Base-by-base conservation (phyloP, 2,329 filamentous ascomycete genomes). In the Venturia oleaginea region DNA sequence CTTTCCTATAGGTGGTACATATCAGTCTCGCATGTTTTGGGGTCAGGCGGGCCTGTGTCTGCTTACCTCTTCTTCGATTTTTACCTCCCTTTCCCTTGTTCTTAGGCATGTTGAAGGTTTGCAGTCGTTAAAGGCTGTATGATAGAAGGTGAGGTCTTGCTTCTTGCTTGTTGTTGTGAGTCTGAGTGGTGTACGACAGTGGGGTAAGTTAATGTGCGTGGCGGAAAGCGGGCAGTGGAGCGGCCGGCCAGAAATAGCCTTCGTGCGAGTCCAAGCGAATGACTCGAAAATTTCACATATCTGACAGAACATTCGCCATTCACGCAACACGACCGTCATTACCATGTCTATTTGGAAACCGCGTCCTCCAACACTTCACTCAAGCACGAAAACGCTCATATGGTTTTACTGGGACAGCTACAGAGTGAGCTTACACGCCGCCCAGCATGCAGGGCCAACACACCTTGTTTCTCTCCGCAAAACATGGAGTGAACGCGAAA, bases 61-160 rank as follows among this genome's bases (percentile, higher is more conserved):
- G 96, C 89, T 97, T 97, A 81, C 93, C 93, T 82, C 94, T 87
- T 86, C 93, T 89, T 80, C 93, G 84, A 82, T 97, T 97, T 86
- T 97, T 97, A 82, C 93, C 93, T 79, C 93, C 93, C 91, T 96
- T 97, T 92, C 92, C 92, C 88, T 97, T 97, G 79, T 97, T 97
- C 91, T 97, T 97, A 75, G 92, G 92, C 92, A 97, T 97, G 68
- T 79, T 87, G 79, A 71, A 51, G 6, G n/a, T 54, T 19, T 57
- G 27, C 1, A 30, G 17, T 57, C 15, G 51, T n/a, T 57, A 34
- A 11, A 34, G 15, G 27, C 15, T 32, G 27, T 32, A 27, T n/a
- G 30, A 22, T 34, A 15, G 27, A n/a, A n/a, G 51, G 24, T 24
- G 11, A 32, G 30, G 22, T 30, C 38, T 30, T 62, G n/a, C 32